Percentiles rank a stretch among this genome's conserved stretches.
Conservation (phyloP, 352 stramenopile genomes). For the Phytopythium sindhum region DNA sequence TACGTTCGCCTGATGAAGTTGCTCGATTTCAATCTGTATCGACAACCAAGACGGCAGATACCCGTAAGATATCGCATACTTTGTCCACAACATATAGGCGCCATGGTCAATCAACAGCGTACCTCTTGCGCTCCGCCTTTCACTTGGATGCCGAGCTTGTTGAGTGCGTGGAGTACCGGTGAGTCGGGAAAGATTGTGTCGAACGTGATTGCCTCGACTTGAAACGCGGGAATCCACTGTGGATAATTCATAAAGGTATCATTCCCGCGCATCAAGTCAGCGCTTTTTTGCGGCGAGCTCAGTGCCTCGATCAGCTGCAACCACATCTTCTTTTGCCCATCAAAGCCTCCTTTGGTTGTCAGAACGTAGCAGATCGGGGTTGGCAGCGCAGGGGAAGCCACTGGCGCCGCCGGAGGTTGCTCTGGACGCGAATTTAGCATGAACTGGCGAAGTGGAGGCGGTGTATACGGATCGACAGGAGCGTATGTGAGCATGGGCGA, state of each 20-base stretch:
- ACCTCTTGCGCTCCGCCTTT: slow-evolving; percentile 17
- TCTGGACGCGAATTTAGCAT: neutral
- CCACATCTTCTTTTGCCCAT: slow-evolving; percentile 66
- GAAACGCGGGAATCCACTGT: slow-evolving; percentile 2
- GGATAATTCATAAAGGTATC: neutral
- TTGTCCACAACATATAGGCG: neutral
- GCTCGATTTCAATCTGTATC: slow-evolving; percentile 12
- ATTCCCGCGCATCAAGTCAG: neutral
- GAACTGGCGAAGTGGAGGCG: neutral
- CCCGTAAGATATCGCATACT: neutral
- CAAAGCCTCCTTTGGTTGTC: slow-evolving; percentile 24
- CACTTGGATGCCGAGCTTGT: slow-evolving; percentile 29
- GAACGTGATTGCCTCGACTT: slow-evolving; percentile 35
- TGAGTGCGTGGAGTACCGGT: slow-evolving; percentile 17
- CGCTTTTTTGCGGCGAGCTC: neutral
- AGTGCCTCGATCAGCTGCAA: slow-evolving; percentile 46
- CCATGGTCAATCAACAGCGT: slow-evolving; percentile 4
- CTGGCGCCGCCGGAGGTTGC: neutral
- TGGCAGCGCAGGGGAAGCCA: neutral
- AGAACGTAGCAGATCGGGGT: slow-evolving; percentile 40
- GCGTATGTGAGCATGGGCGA: slow-evolving; percentile 11
- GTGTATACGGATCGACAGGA: neutral
- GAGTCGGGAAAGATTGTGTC: slow-evolving; percentile 16
- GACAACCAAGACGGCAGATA: neutral
- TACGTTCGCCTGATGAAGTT: slow-evolving; percentile 10